Evolutionary conservation across 345 rosid species (phyloP), one percentile per base, ranked within the genome.

Genomic region (Aegle marmelos): DNA sequence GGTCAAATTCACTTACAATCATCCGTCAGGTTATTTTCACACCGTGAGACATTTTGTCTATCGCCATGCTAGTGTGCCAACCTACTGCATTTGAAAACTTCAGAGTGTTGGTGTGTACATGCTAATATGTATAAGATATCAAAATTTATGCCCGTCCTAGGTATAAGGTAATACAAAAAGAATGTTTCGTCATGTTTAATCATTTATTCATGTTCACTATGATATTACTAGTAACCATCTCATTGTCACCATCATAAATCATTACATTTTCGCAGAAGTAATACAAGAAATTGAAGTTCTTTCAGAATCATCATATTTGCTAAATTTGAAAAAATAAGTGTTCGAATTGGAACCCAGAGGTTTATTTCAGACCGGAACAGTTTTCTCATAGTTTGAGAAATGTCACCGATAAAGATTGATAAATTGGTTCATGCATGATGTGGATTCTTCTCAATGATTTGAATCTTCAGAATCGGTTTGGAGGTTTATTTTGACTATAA

Each of bases 11-110:
- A 86, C 85, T 30, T 94, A 96, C 66, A 89, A 77, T 74, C 97
- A 83, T 39, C 93, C 92, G 10, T 96, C 99, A 2, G 97, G 99
- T 64, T 86, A 88, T 79, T 89, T 89, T 21, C 97, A 96, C 83
- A 82, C 88, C 0, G 82, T 94, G 60, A 87, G 85, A 79, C 92
- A 97, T 2, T 94, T 92, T 57, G 90, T 94, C 57, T 94, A 92
- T 76, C 85, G 86, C 76, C 95, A 90, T 25, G 82, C 86, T 8
- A 83, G 73, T 31, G 73, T 76, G 11, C 97, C 98, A 30, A 36
- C 91, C 11, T 96, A 89, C 83, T 94, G 98, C 89, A 78, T 80
- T 17, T 86, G 41, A 85, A 66, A 85, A 66, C 27, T 37, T 39
- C 21, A 3, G 11, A 21, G 36, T 19, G 5, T 28, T 19, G 56